Evolutionary conservation across 257 asterid species (phyloP).

Genomic region (Rubia yunnanensis): DNA sequence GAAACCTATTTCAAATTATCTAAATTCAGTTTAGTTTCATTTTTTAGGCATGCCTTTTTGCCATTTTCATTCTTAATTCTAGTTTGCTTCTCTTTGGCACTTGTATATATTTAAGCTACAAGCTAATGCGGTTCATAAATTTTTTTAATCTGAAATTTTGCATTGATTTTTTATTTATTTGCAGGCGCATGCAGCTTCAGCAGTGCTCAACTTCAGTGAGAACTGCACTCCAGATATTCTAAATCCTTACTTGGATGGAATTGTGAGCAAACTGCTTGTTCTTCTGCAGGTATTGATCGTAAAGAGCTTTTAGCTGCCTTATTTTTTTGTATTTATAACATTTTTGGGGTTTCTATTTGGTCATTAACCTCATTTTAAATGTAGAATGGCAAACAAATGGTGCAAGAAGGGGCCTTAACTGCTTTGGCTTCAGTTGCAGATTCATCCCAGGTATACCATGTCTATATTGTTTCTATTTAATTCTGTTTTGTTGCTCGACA

Average conservation of each 20-base stretch:
- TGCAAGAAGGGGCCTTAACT: constrained; percentile 93
- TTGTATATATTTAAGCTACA: background rate
- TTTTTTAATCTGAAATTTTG: constrained; percentile 7
- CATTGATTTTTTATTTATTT: constrained; percentile 15
- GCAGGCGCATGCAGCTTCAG: constrained; percentile 98
- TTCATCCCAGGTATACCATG: constrained; percentile 66
- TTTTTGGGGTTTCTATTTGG: background rate
- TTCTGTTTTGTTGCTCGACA: constrained; percentile 1
- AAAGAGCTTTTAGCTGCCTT: background rate
- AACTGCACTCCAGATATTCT: constrained; percentile 86
- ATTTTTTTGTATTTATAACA: background rate
- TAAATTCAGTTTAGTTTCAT: no score
- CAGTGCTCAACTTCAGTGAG: constrained; percentile 88
- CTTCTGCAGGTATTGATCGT: constrained; percentile 59
- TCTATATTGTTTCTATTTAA: constrained; percentile 2
- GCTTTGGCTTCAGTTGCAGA: constrained; percentile 98
- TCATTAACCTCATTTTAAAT: constrained; percentile 16
- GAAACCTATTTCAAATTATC: background rate
- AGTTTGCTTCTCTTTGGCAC: background rate
- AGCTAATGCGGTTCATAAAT: background rate
- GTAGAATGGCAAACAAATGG: constrained; percentile 96
- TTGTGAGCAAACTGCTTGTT: constrained; percentile 70
- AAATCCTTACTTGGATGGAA: constrained; percentile 76
- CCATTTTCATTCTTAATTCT: background rate
- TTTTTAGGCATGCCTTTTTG: background rate